Base-by-base conservation (phyloP, 106 monocot genomes). In the Dendrobium huoshanense region DNA sequence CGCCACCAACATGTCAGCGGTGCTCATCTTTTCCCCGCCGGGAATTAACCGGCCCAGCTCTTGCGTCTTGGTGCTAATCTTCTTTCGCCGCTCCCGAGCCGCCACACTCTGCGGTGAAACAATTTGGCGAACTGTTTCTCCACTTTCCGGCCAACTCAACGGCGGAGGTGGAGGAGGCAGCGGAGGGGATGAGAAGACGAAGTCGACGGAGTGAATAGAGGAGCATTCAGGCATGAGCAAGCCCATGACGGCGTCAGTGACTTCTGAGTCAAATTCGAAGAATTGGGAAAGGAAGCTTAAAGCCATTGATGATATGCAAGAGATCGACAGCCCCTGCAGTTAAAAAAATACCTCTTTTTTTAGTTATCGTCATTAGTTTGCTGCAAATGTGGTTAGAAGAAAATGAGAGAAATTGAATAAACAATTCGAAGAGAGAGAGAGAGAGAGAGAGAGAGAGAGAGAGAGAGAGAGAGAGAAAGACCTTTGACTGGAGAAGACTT, bases 1-100 rank as follows among this genome's bases (percentile, higher is more conserved):
- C 31, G 88, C 81, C 7, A 85, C 79, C 20, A 91, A 75, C 94
- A 94, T 94, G 83, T 94, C 85, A 19, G 94, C 94, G 5, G 91
- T 94, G 89, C 88, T 95, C 92, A 95, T 90, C 83, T 81, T 89
- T 61, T 67, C 83, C 22, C 88, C 94, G 3, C 92, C 90, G 2
- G 94, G 92, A 13, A 95, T 88, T 49, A 95, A 55, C 78, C 80
- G 64, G 25, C 85, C 85, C 9, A 95, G 85, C 78, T 91, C 92
- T 40, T 88, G 88, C 15, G 90, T 95, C 81, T 88, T 95, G 78
- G 83, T 81, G 27, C 89, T 94, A 16, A 94, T 94, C 85, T 81
- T 84, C 86, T 85, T 94, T 78, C 94, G 55, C 68, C 93, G 75
- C 80, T 86, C 85, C 81, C 90, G 88, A 27, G 90, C 90, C 31